Conservation (phyloP, 306 rosid species). For the Pyrus communis region DNA sequence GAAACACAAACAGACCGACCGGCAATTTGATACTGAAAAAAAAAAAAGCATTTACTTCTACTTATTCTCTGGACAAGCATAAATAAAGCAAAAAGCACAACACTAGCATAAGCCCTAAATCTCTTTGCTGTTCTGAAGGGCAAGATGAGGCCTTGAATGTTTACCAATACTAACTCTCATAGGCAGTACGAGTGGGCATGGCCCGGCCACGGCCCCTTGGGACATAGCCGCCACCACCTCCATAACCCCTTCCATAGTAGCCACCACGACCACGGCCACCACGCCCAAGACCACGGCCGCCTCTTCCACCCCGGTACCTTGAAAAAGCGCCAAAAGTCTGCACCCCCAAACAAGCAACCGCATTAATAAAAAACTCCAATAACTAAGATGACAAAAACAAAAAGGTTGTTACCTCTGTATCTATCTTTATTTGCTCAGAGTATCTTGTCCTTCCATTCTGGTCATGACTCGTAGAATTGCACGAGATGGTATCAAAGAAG, state of each 20-base stretch:
- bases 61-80: constrained; percentile 31
- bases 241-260: constrained; percentile 65
- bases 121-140: constrained; percentile 8
- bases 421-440: constrained; percentile 78
- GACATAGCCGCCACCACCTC: constrained; percentile 37
- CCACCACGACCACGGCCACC: constrained; percentile 80
- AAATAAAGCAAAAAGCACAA: constrained; percentile 1
- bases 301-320: constrained; percentile 78
- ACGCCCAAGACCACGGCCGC: constrained; percentile 65
- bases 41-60: constrained; percentile 15
- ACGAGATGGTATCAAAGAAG: constrained; percentile 76
- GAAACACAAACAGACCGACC: not conserved
- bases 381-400: not conserved
- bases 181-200: constrained; percentile 25
- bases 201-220: constrained; percentile 81
- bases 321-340: constrained; percentile 85
- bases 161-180: constrained; percentile 1
- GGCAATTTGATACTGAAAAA: constrained; percentile 8
- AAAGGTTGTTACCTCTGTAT: constrained; percentile 56
- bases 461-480: constrained; percentile 32
- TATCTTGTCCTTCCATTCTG: constrained; percentile 78
- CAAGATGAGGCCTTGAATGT: constrained; percentile 4
- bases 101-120: constrained; percentile 11
- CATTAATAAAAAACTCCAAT: constrained; percentile 14
- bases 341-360: constrained; percentile 23